Evolutionary conservation across 2,329 filamentous ascomycete species (phyloP).

Genomic region (Byssoonygena ceratinophila): DNA sequence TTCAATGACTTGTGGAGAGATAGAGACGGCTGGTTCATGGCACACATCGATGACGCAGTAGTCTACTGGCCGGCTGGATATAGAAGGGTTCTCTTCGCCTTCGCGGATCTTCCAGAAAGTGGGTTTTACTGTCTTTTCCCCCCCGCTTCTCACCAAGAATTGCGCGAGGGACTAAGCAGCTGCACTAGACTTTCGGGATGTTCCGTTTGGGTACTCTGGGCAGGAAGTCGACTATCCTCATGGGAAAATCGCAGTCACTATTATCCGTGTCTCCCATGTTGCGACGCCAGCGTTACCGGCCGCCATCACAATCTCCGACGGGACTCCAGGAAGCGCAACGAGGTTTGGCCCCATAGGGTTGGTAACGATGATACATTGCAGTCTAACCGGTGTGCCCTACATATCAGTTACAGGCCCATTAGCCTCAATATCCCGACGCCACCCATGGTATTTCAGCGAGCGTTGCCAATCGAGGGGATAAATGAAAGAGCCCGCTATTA

Average conservation of each 20-base stretch:
- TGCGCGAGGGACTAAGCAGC: background rate
- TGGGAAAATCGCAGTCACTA: constrained; percentile 1
- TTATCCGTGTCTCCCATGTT: constrained; percentile 7
- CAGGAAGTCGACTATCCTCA: background rate
- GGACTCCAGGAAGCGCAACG: background rate
- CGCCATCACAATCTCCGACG: background rate
- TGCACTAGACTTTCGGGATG: background rate
- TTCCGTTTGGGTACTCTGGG: background rate
- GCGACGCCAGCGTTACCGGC: background rate
- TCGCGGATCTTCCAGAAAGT: background rate
- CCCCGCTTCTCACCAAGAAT: background rate
- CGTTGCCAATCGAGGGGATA: background rate
- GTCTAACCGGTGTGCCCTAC: background rate
- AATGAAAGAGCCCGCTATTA: constrained; percentile 3
- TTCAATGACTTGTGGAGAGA: constrained; percentile 1
- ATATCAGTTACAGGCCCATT: background rate
- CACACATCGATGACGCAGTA: constrained; percentile 1
- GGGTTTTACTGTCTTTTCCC: background rate
- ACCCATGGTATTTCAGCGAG: constrained; percentile 7
- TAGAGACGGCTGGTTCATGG: background rate
- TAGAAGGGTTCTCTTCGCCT: constrained; percentile 3
- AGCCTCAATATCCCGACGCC: background rate
- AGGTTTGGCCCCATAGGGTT: background rate
- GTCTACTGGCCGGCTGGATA: background rate
- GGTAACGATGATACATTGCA: background rate